Base-by-base conservation (phyloP, 352 stramenopile genomes). In the Phytophthora brassicae region DNA sequence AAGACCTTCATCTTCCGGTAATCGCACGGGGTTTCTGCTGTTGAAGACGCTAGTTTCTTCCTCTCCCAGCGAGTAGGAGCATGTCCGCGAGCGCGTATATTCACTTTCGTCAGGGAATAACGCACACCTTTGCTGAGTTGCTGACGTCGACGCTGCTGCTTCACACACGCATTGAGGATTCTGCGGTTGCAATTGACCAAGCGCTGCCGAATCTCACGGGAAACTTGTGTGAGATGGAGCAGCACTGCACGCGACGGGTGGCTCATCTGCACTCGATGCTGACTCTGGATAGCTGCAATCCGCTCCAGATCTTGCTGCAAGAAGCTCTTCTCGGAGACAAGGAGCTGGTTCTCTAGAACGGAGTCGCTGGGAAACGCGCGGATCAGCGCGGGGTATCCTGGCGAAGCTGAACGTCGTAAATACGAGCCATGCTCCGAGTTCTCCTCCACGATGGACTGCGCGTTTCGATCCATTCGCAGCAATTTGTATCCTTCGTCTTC, bases 1-100 rank as follows among this genome's bases (percentile, higher is more conserved):
- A 92, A 84, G 36, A 86, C 82, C 20, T 60, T 73, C 68, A 92
- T 86, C 33, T 73, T 76, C 6, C 41, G 33, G 56, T 92, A 92
- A 23, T 46, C 33, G 12, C 24, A 17, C 7, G 13, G 57, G 4
- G 33, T 16, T 48, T 38, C 54, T 19, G 13, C 22, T 33, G 49
- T 33, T 22, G 17, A 56, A 13, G 41, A 33, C 1, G 28, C 39
- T 13, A 65, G 2, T 8, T 47, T 38, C 36, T 72, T 74, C 2
- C 67, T 63, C 50, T 90, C 77, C 47, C 66, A 73, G 14, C 71
- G 61, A 9, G 64, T 66, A 1, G 70, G 77, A n/a, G 59, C 50
- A 35, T 88, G 77, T 1, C 81, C 81, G 16, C 81, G 73, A 6
- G 76, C 62, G 13, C 75, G 74, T 17, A 90, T 64, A 26, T 52